phyloP scores from a whole-genome alignment of 1,284 basidiomycete species.

The Naganishia cerealis region DNA sequence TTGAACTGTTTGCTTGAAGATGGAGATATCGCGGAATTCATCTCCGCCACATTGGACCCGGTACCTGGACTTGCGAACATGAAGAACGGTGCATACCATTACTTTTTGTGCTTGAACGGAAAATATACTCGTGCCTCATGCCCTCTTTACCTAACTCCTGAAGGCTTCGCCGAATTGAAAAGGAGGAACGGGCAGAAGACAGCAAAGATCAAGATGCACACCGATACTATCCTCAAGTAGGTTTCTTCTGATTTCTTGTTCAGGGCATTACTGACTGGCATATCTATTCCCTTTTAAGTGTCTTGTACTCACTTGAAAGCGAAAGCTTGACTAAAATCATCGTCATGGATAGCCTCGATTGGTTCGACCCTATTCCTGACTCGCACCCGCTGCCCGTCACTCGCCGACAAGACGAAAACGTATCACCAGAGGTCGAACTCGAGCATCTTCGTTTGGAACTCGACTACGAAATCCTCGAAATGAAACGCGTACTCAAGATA shows the following conservation, averaged over 20 bases:
- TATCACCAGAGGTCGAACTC: conserved; percentile 47
- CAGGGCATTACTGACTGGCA: conserved; percentile 28
- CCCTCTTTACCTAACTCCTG: conserved; percentile 69
- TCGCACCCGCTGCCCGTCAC: conserved; percentile 51
- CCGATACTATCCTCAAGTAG: conserved; percentile 73
- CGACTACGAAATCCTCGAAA: conserved; percentile 65
- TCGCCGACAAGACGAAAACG: conserved; percentile 44
- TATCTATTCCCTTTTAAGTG: conserved; percentile 51
- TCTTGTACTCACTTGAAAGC: conserved; percentile 61
- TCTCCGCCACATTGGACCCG: conserved; percentile 67
- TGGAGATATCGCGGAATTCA: conserved; percentile 63
- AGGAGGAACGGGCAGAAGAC: conserved; percentile 59
- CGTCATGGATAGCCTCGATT: conserved; percentile 79
- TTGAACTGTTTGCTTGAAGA: conserved; percentile 68
- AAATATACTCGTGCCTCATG: conserved; percentile 69
- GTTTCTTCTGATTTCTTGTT: conserved; percentile 39
- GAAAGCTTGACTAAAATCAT: conserved; percentile 65
- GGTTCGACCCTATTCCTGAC: conserved; percentile 65
- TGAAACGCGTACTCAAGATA: conserved; percentile 63
- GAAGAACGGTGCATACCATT: conserved; percentile 68
- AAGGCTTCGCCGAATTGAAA: conserved; percentile 65
- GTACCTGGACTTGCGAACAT: conserved; percentile 60
- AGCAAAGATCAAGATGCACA: conserved; percentile 72
- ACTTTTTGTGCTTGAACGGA: conserved; percentile 67
- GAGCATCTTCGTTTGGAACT: conserved; percentile 58